Base-by-base conservation (phyloP, 2,329 filamentous ascomycete species). In the Xylaria sp. region DNA sequence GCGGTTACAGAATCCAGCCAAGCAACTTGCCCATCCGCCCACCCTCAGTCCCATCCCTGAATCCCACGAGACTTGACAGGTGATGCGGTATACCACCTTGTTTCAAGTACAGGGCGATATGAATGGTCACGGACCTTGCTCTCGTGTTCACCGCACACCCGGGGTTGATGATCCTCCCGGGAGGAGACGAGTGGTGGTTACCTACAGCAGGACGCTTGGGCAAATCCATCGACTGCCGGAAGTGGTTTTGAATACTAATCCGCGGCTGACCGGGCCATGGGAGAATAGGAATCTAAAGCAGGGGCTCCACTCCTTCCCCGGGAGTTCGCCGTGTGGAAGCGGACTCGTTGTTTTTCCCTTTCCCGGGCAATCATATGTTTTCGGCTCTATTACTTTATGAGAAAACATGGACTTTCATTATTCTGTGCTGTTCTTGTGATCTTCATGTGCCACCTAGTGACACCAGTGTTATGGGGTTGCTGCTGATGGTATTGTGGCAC, bases 51-150 rank as follows among this genome's bases (percentile, higher is more conserved):
- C 57, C 57, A 46, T 55, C 15, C 48, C 23, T 69, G 18, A 37
- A 65, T 65, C 57, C 66, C 57, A 62, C 37, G 52, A 51, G 62
- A 37, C 23, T 52, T 65, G 62, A 50, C 62, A 58, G 52, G 41
- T 58, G 66, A 62, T 28, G 23, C 57, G 34, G 18, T 55, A 62
- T 37, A 48, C 51, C 44, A 32, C 51, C 34, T 28, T 32, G 62
- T 69, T 69, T 69, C 62, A 62, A 61, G 28, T 66, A 39, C 34
- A 46, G 7, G 23, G 25, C n/a, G 23, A 48, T 62, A 34, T 39
- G 15, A 65, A 15, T 54, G 44, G 56, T n/a, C 18, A n/a, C 13
- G 18, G n/a, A 25, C 8, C 23, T 41, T 23, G 23, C 23, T 52
- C 18, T 25, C 6, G 6, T 46, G 6, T 39, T 54, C 32, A 20